Evolutionary conservation across 2,329 filamentous ascomycete genomes (phyloP).

Genomic region (Phyllosticta paracitricarpa): DNA sequence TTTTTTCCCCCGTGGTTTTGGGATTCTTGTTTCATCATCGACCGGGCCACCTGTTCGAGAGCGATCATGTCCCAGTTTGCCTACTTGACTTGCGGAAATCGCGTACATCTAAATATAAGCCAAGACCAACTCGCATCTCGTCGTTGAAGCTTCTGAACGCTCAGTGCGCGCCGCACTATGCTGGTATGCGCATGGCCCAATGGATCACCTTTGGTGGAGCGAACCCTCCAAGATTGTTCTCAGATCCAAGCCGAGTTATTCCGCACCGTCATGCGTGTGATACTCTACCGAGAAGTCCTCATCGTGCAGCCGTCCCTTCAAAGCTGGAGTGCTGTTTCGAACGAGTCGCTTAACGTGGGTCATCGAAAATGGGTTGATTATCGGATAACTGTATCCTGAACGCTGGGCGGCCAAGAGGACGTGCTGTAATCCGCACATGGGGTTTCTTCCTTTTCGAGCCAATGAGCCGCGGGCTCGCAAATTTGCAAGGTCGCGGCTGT

Average conservation of each 20-base stretch:
- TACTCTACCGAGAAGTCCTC: background rate
- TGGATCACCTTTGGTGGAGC: conserved; percentile 9
- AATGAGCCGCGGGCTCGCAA: conserved; percentile 10
- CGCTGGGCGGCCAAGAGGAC: background rate
- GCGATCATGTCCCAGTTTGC: background rate
- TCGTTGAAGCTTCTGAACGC: conserved; percentile 8
- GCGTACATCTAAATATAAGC: background rate
- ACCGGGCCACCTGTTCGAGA: background rate
- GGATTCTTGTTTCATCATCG: background rate
- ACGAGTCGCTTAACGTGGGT: background rate
- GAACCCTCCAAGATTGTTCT: background rate
- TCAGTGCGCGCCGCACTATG: conserved; percentile 9
- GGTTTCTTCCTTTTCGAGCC: conserved; percentile 4
- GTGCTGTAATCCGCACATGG: conserved; percentile 3
- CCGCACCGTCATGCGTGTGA: background rate
- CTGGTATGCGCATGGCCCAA: conserved; percentile 8
- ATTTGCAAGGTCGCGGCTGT: conserved; percentile 10
- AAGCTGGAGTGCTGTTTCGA: background rate
- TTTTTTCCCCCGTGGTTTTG: background rate
- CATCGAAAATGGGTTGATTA: background rate
- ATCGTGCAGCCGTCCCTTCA: background rate
- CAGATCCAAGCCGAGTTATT: conserved; percentile 7
- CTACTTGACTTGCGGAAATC: background rate
- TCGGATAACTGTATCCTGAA: background rate
- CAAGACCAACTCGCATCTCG: background rate